These are phyloP conservation scores for Coffea eugenioides DNA, from an alignment of 257 asterid species.

Conservation along the genomic window DNA sequence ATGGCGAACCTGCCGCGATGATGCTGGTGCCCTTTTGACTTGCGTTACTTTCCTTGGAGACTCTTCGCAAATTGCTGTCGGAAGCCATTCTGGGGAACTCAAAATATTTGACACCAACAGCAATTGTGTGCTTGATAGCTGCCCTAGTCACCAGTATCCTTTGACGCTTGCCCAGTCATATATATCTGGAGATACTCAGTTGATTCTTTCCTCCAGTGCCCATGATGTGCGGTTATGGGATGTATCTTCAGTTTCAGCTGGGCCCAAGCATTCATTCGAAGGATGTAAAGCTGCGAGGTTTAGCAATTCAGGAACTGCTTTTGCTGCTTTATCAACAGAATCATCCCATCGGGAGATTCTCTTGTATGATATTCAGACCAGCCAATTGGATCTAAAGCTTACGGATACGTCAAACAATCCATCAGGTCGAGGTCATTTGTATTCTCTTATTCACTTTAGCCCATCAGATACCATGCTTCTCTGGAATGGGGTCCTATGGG, in stretches of 20 bases:
- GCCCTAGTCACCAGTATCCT: constrained; percentile 79
- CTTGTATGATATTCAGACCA: constrained; percentile 66
- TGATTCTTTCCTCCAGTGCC: constrained; percentile 78
- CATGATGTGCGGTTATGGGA: constrained; percentile 91
- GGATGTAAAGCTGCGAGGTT: constrained; percentile 85
- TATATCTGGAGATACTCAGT: constrained; percentile 59
- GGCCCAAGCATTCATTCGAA: constrained; percentile 87
- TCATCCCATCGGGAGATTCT: constrained; percentile 78
- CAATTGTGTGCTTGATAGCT: constrained; percentile 68
- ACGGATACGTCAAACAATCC: constrained; percentile 54
- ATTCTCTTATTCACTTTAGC: constrained; percentile 78
- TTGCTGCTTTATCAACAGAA: constrained; percentile 76
- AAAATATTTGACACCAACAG: constrained; percentile 79
- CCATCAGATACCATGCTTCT: constrained; percentile 81
- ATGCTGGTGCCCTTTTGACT: constrained; percentile 59
- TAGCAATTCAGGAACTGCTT: constrained; percentile 68
- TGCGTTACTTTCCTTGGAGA: constrained; percentile 86
- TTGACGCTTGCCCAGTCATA: constrained; percentile 72
- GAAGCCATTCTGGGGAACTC: constrained; percentile 89
- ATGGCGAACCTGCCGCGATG: constrained; percentile 96
- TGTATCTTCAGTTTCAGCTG: constrained; percentile 65
- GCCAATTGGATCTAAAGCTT: constrained; percentile 63
- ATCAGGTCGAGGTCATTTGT: constrained; percentile 70
- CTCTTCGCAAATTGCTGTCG: constrained; percentile 76
- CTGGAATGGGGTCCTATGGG: constrained; percentile 98